Conservation (phyloP, 768 basidiomycete genomes). For the Mycena metata region DNA sequence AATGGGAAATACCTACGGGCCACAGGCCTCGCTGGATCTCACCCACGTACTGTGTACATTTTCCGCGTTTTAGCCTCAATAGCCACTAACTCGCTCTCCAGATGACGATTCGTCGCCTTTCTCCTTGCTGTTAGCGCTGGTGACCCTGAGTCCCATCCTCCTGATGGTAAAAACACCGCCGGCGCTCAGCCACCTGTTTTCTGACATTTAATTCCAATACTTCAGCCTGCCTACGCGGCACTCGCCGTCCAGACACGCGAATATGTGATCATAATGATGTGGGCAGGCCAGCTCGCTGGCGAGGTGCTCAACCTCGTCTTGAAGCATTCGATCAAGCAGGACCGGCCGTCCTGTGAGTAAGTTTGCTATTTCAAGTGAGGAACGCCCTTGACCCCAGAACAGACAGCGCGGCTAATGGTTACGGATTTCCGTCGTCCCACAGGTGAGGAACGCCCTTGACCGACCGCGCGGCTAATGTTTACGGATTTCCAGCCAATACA, state of each 20-base stretch:
- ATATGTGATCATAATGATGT: slow-evolving; percentile 85
- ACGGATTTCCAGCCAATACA: slow-evolving; percentile 93
- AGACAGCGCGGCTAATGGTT: slow-evolving; percentile 77
- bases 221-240: slow-evolving; percentile 83
- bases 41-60: slow-evolving; percentile 74
- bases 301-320: slow-evolving; percentile 79
- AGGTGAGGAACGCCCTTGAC: slow-evolving; percentile 43
- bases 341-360: slow-evolving; percentile 73
- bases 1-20: slow-evolving; percentile 40
- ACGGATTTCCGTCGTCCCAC: slow-evolving; percentile 91
- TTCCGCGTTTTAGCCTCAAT: slow-evolving; percentile 6
- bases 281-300: slow-evolving; percentile 81
- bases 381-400: slow-evolving; percentile 18
- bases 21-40: slow-evolving; percentile 67
- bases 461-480: slow-evolving; percentile 75
- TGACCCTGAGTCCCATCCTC: slow-evolving; percentile 78
- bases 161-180: slow-evolving; percentile 67
- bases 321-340: slow-evolving; percentile 77
- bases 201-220: not conserved
- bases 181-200: slow-evolving; percentile 18
- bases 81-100: slow-evolving; percentile 43
- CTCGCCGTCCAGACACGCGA: slow-evolving; percentile 84
- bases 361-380: not conserved
- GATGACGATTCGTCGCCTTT: slow-evolving; percentile 73
- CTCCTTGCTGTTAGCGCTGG: slow-evolving; percentile 69